Percentiles rank a stretch among this genome's conserved stretches.
Conservation (phyloP, 2,329 filamentous ascomycete species). For the Epichloe gansuensis region DNA sequence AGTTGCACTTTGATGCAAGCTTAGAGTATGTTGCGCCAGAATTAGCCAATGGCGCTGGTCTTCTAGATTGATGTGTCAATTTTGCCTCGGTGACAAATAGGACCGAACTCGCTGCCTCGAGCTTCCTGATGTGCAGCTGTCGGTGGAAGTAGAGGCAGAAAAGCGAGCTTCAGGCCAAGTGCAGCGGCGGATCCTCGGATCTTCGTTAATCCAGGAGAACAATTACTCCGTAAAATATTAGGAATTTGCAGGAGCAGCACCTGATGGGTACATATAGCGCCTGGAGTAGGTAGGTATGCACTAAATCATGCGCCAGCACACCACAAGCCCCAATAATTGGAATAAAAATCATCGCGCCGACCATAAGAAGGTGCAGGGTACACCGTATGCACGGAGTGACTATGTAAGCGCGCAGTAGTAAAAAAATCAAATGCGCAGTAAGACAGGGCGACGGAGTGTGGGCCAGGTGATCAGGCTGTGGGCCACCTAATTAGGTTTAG, state of each 20-base stretch:
- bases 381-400: no score
- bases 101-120: background rate
- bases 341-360: no score
- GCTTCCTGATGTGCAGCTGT: background rate
- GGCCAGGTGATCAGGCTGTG: no score
- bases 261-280: background rate
- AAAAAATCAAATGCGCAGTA: no score
- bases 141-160: background rate
- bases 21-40: background rate
- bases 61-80: background rate
- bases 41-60: background rate
- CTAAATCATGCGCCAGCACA: no score
- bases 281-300: no score
- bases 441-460: no score
- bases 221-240: background rate
- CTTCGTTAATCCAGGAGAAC: constrained; percentile 7
- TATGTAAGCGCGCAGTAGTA: no score
- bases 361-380: no score
- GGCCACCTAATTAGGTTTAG: no score
- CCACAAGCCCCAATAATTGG: no score
- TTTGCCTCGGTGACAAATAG: background rate
- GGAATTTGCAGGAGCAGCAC: background rate
- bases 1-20: background rate
- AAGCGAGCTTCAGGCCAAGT: background rate
- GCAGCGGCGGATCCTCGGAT: constrained; percentile 13